Base-by-base conservation (phyloP, 2,329 filamentous ascomycete genomes). In the Cercospora beticola region DNA sequence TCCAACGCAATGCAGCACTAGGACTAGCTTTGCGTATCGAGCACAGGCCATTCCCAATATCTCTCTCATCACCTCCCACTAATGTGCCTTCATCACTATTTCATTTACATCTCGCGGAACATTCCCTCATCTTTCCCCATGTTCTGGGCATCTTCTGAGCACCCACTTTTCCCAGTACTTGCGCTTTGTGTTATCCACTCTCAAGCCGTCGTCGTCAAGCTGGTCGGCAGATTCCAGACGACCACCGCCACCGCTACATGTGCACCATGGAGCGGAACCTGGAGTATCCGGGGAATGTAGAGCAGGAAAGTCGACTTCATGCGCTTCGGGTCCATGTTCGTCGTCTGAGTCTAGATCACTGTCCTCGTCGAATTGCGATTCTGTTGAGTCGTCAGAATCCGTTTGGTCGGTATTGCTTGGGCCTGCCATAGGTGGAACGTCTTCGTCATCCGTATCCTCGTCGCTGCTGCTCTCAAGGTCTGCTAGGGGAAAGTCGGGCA, bases 101-200 rank as follows among this genome's bases (percentile, higher is more conserved):
- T n/a, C 54, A 57, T 31, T 58, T 58, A 18, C 14, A 2, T 58
- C 18, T 52, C 43, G 43, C 43, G 43, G 43, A 49, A 49, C 5
- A 14, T 16, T 16, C 5, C 57, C 28, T 69, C 70, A 71, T 63
- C 68, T 40, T 36, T 72, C 66, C 14, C 72, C 71, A 61, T 76
- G 74, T 49, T 73, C 71, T 2, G 71, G 77, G 77, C 85, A 86
- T 69, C 82, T 77, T 58, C 83, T 77, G 12, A 86, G 74, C 12
- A 85, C 83, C 85, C 85, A 87, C 71, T 82, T 82, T 75, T 87
- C 85, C 85, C 85, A 87, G 64, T 82, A 79, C 72, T 86, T 86
- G 62, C 86, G 81, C 72, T 86, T 83, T 40, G 76, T 73, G 69
- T 82, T 81, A n/a, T 79, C 81, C 4, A 86, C 83, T 46, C 75